Evolutionary conservation across 495 filamentous ascomycete genomes (phyloP).

Genomic region (Clavariopsis aquatica): DNA sequence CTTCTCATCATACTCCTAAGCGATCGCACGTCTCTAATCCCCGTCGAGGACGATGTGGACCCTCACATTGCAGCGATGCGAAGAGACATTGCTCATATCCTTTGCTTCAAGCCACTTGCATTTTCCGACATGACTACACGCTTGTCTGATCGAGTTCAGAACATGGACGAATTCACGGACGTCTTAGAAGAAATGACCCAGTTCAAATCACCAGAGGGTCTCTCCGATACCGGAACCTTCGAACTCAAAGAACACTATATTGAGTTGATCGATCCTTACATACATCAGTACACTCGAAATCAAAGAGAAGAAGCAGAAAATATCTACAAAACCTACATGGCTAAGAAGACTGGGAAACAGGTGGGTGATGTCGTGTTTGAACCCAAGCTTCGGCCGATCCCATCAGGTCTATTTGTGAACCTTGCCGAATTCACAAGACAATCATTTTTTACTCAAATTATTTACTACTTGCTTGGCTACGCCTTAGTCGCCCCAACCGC

Average conservation of each 20-base stretch:
- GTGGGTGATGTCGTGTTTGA: slow-evolving; percentile 89
- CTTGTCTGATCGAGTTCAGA: slow-evolving; percentile 81
- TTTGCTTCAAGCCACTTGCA: slow-evolving; percentile 94
- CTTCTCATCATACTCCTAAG: slow-evolving; percentile 87
- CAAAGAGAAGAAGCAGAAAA: slow-evolving; percentile 94
- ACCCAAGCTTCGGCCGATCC: slow-evolving; percentile 77
- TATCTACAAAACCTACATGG: slow-evolving; percentile 79
- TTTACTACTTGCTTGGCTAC: slow-evolving; percentile 84
- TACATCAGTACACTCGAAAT: slow-evolving; percentile 92
- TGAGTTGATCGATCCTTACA: slow-evolving; percentile 88
- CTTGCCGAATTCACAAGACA: slow-evolving; percentile 77
- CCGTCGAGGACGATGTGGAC: slow-evolving; percentile 64
- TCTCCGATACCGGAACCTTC: slow-evolving; percentile 91
- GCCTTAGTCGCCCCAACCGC: slow-evolving; percentile 49
- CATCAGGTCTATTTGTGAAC: slow-evolving; percentile 71
- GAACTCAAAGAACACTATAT: slow-evolving; percentile 84
- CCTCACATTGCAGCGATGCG: slow-evolving; percentile 71
- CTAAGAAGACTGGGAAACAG: slow-evolving; percentile 81
- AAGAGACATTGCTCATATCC: slow-evolving; percentile 85
- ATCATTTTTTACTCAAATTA: slow-evolving; percentile 83
- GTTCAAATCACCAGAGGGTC: slow-evolving; percentile 84
- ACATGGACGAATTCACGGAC: slow-evolving; percentile 73
- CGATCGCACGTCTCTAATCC: slow-evolving; percentile 79
- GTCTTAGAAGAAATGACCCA: slow-evolving; percentile 85
- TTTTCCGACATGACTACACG: slow-evolving; percentile 84